Evolutionary conservation across 1,284 basidiomycete genomes (phyloP).

Genomic region (Limonomyces culmigenus): DNA sequence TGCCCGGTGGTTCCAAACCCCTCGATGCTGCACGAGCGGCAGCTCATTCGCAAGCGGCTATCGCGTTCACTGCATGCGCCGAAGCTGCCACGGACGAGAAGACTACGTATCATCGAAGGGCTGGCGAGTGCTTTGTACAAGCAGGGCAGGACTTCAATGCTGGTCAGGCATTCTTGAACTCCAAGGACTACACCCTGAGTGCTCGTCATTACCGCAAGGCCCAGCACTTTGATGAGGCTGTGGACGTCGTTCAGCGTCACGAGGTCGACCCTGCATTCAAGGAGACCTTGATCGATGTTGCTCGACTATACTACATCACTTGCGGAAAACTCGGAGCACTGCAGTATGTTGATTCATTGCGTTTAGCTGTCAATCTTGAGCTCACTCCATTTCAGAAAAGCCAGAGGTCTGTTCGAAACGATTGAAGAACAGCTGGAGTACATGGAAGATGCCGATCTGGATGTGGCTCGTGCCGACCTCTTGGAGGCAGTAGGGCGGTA

Average conservation of each 20-base stretch:
- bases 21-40: slow-evolving; percentile 11
- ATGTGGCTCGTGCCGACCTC: slow-evolving; percentile 29
- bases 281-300: slow-evolving; percentile 20
- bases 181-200: slow-evolving; percentile 21
- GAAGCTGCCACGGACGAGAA: slow-evolving; percentile 14
- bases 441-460: slow-evolving; percentile 36
- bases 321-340: slow-evolving; percentile 18
- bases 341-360: slow-evolving; percentile 15
- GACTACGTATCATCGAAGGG: slow-evolving; percentile 25
- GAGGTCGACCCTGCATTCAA: slow-evolving; percentile 16
- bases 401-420: slow-evolving; percentile 28
- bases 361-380: no score
- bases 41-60: slow-evolving; percentile 28
- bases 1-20: slow-evolving; percentile 16
- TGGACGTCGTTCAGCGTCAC: slow-evolving; percentile 20
- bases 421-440: slow-evolving; percentile 39
- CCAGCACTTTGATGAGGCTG: slow-evolving; percentile 27
- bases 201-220: slow-evolving; percentile 24
- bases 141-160: slow-evolving; percentile 18
- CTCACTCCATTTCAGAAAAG: no score
- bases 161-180: slow-evolving; percentile 21
- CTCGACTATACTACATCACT: slow-evolving; percentile 26
- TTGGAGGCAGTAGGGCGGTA: slow-evolving; percentile 27
- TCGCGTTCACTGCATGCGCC: slow-evolving; percentile 28
- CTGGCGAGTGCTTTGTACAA: slow-evolving; percentile 35